Conservation (phyloP, 768 basidiomycete species). For the Epithele typhae region DNA sequence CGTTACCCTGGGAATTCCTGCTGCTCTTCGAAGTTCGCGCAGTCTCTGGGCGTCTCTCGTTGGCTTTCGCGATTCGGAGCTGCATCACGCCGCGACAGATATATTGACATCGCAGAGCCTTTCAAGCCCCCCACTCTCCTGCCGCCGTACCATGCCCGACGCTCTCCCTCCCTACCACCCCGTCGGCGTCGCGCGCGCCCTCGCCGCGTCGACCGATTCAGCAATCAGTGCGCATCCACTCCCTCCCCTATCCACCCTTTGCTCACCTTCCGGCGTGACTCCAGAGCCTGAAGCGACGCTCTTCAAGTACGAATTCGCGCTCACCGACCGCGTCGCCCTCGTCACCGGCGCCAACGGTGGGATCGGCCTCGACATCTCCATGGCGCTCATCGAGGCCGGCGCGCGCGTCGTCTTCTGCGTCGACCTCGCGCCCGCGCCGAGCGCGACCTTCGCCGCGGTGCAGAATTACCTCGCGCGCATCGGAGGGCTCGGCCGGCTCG, state of each 20-base stretch:
- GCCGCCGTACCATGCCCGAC: neutral
- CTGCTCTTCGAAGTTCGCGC: too few relatives aligned
- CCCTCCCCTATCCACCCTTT: neutral
- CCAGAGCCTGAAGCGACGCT: slow-evolving; percentile 11
- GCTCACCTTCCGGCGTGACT: neutral
- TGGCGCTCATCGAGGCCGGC: slow-evolving; percentile 68
- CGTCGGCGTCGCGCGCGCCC: neutral
- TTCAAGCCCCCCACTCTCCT: too few relatives aligned
- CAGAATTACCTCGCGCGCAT: slow-evolving; percentile 34
- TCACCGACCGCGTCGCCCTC: slow-evolving; percentile 30
- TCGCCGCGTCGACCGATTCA: neutral
- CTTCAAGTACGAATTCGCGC: slow-evolving; percentile 21
- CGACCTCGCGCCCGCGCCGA: slow-evolving; percentile 52
- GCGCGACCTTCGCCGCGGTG: slow-evolving; percentile 52
- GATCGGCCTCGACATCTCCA: slow-evolving; percentile 76
- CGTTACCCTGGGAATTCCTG: too few relatives aligned
- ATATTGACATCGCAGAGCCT: too few relatives aligned
- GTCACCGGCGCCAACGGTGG: slow-evolving; percentile 40
- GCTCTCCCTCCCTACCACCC: neutral
- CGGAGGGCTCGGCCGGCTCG: slow-evolving; percentile 31
- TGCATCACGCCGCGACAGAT: too few relatives aligned
- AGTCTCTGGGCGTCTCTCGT: too few relatives aligned
- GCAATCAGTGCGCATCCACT: neutral
- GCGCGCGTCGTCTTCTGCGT: slow-evolving; percentile 61
- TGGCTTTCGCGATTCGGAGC: too few relatives aligned